Percentiles rank a stretch among this genome's conserved stretches.
These are phyloP conservation scores for Heritiera littoralis DNA, from an alignment of 345 rosid genomes.

Conservation along the genomic window DNA sequence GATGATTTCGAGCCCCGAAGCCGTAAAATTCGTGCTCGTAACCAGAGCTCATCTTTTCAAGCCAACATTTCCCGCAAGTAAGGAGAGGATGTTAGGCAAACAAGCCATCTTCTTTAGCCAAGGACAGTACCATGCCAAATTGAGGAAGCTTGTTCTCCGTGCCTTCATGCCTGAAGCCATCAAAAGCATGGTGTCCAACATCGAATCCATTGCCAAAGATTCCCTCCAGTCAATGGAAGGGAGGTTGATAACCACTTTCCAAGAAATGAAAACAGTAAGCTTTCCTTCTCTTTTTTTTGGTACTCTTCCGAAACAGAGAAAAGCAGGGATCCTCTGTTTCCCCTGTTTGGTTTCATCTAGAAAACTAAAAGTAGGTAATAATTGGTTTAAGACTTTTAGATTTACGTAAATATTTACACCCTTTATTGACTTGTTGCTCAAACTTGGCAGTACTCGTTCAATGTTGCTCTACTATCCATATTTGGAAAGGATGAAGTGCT, in stretches of 20 bases:
- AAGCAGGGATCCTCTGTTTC: slow-evolving; percentile 34
- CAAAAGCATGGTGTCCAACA: slow-evolving; percentile 44
- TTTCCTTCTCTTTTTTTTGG: not conserved
- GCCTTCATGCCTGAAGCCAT: slow-evolving; percentile 73
- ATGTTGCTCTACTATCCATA: slow-evolving; percentile 75
- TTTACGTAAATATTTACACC: not conserved
- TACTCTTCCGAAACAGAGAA: not conserved
- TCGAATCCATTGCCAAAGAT: slow-evolving; percentile 54
- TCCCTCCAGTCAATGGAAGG: slow-evolving; percentile 53
- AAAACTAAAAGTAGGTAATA: not conserved
- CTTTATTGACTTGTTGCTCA: not conserved
- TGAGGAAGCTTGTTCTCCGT: slow-evolving; percentile 80
- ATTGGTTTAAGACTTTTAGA: not conserved
- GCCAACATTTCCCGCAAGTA: slow-evolving; percentile 87
- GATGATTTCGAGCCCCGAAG: slow-evolving; percentile 86
- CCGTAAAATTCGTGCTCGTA: slow-evolving; percentile 69
- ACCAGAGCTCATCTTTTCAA: slow-evolving; percentile 75
- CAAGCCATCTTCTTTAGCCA: slow-evolving; percentile 87
- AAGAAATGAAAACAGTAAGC: slow-evolving; percentile 83
- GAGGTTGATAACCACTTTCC: slow-evolving; percentile 56
- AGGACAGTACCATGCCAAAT: slow-evolving; percentile 71
- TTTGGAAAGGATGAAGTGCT: slow-evolving; percentile 68
- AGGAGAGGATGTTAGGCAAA: slow-evolving; percentile 84
- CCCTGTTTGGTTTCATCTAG: not conserved
- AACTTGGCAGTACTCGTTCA: slow-evolving; percentile 69